Evolutionary conservation across 768 basidiomycete species (phyloP).

Genomic region (Cantharellus cinnabarinus): DNA sequence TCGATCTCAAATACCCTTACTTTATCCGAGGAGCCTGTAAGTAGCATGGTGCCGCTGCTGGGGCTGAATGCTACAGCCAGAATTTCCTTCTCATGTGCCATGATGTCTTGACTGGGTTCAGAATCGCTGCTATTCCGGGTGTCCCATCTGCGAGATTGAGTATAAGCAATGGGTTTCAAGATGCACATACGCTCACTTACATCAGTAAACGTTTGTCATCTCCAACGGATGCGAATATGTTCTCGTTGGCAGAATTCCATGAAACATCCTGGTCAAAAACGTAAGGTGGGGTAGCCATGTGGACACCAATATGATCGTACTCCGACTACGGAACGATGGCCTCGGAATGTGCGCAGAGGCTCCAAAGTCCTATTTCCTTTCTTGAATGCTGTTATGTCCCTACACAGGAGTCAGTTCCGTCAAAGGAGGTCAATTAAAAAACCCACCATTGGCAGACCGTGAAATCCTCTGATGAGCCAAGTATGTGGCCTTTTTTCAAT

Average conservation of each 20-base stretch:
- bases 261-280: slow-evolving; percentile 62
- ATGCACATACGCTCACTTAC: slow-evolving; percentile 26
- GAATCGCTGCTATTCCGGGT: slow-evolving; percentile 37
- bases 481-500: slow-evolving; percentile 55
- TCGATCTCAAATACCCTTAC: slow-evolving; percentile 21
- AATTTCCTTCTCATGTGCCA: slow-evolving; percentile 83
- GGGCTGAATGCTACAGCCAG: slow-evolving; percentile 84
- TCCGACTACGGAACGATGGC: slow-evolving; percentile 81
- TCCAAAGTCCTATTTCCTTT: slow-evolving; percentile 64
- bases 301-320: slow-evolving; percentile 25
- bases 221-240: slow-evolving; percentile 82
- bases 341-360: slow-evolving; percentile 63
- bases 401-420: slow-evolving; percentile 15
- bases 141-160: slow-evolving; percentile 39
- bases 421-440: slow-evolving; percentile 3
- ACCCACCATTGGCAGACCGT: slow-evolving; percentile 84
- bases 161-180: not conserved
- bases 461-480: slow-evolving; percentile 89
- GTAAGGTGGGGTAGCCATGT: not conserved
- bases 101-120: slow-evolving; percentile 47
- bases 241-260: slow-evolving; percentile 72
- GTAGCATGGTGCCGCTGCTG: slow-evolving; percentile 48
- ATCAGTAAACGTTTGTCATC: slow-evolving; percentile 90
- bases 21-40: slow-evolving; percentile 91
- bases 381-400: slow-evolving; percentile 83